These are phyloP conservation scores for Candida ponderosae DNA, from an alignment of 805 yeast genomes.

Conservation along the genomic window DNA sequence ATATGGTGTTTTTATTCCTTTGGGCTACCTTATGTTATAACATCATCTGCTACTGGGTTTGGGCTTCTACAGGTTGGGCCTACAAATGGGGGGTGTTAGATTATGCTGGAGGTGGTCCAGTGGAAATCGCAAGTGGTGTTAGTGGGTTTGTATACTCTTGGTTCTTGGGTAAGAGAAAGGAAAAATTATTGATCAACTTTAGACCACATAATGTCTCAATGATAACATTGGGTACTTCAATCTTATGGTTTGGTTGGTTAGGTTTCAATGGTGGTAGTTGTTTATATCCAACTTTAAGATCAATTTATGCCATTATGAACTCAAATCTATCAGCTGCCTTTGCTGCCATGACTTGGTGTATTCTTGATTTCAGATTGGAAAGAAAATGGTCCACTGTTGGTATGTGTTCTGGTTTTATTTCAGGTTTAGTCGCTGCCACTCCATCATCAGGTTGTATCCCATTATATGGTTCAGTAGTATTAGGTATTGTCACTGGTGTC, in stretches of 20 bases:
- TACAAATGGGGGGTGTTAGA: constrained; percentile 86
- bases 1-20: constrained; percentile 69
- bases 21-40: constrained; percentile 93
- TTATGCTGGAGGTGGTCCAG: constrained; percentile 98
- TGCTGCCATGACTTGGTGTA: constrained; percentile 89
- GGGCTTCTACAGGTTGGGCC: constrained; percentile 96
- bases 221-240: constrained; percentile 78
- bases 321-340: constrained; percentile 84
- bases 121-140: constrained; percentile 86
- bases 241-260: constrained; percentile 94
- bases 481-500: constrained; percentile 75
- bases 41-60: constrained; percentile 93
- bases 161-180: constrained; percentile 75
- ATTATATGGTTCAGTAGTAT: constrained; percentile 80
- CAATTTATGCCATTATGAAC: constrained; percentile 87
- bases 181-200: constrained; percentile 67
- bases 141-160: constrained; percentile 84
- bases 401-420: constrained; percentile 88
- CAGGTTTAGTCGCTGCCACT: constrained; percentile 95
- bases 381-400: constrained; percentile 93
- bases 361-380: constrained; percentile 82
- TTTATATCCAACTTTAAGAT: constrained; percentile 70
- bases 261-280: constrained; percentile 93
- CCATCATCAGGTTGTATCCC: constrained; percentile 92
- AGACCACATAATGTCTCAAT: constrained; percentile 93